A percentile compares a stretch with the other conserved stretches of the same genome.
Conservation (phyloP, 2,329 filamentous ascomycete genomes). For the Cladophialophora bantiana region DNA sequence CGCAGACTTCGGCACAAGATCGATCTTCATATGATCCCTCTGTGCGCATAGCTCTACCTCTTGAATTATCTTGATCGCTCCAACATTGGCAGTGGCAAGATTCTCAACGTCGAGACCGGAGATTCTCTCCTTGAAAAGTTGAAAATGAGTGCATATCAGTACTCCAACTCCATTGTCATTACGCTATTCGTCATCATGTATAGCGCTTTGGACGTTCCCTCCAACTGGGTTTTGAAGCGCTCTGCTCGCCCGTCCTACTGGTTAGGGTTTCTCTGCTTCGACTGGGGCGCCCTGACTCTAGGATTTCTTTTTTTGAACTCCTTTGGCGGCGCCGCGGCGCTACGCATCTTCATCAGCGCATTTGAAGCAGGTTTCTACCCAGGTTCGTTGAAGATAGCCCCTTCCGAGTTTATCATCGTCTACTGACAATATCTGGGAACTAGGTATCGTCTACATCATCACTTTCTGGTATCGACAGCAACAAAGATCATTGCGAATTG, state of each 20-base stretch:
- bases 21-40: too few species aligned
- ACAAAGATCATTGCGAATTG: constrained; percentile 65
- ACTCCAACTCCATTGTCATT: constrained; percentile 48
- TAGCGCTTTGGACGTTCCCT: constrained; percentile 40
- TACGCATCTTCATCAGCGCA: constrained; percentile 58
- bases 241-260: constrained; percentile 36
- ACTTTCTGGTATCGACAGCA: constrained; percentile 64
- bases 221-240: constrained; percentile 41
- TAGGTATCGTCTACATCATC: constrained; percentile 55
- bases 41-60: too few species aligned
- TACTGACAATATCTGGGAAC: too few species aligned
- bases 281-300: constrained; percentile 28
- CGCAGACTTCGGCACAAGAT: too few species aligned
- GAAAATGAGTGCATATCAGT: constrained; percentile 59
- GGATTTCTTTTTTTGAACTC: constrained; percentile 42
- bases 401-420: not conserved
- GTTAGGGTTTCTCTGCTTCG: constrained; percentile 38
- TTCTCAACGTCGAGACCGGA: constrained; percentile 54
- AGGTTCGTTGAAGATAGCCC: not conserved
- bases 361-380: constrained; percentile 58
- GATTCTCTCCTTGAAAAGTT: constrained; percentile 69
- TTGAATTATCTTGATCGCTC: constrained; percentile 44
- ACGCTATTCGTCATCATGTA: constrained; percentile 53
- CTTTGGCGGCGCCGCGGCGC: constrained; percentile 52
- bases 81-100: constrained; percentile 46